A percentile compares a stretch with the other conserved stretches of the same genome.
Evolutionary conservation across 257 asterid species (phyloP).

Genomic region (Nicotiana tomentosiformis): DNA sequence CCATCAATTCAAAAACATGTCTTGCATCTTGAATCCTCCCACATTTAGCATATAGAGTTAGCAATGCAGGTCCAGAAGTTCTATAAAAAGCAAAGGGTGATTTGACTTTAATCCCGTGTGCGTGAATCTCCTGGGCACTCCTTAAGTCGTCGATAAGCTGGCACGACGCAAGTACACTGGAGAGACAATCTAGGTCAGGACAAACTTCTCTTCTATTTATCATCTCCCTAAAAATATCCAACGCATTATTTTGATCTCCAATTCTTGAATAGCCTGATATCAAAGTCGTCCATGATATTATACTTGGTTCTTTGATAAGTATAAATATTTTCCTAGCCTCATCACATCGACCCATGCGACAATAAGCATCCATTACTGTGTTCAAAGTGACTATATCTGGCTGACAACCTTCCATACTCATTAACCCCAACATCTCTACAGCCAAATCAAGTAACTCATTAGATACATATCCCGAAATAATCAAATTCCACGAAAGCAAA

Average conservation of each 20-base stretch:
- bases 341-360: conserved; percentile 36
- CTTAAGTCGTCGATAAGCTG: conserved; percentile 21
- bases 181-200: conserved; percentile 34
- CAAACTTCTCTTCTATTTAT: conserved; percentile 10
- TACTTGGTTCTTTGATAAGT: conserved; percentile 29
- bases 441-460: conserved; percentile 26
- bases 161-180: conserved; percentile 33
- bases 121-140: conserved; percentile 37
- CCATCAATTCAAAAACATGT: conserved; percentile 31
- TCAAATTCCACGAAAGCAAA: conserved; percentile 33
- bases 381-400: conserved; percentile 36
- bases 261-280: conserved; percentile 35
- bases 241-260: conserved; percentile 14
- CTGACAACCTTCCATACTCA: conserved; percentile 26
- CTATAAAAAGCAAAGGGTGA: conserved; percentile 18
- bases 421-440: conserved; percentile 20
- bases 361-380: conserved; percentile 34
- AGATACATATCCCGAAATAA: conserved; percentile 30
- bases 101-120: conserved; percentile 27
- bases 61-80: conserved; percentile 41
- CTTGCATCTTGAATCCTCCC: conserved; percentile 22
- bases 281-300: conserved; percentile 43
- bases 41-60: conserved; percentile 29
- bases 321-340: conserved; percentile 27
- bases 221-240: conserved; percentile 27